Percentiles rank a stretch among this genome's conserved stretches.
These are phyloP conservation scores for Agaricus blazei DNA, from an alignment of 768 basidiomycete genomes.

Conservation along the genomic window DNA sequence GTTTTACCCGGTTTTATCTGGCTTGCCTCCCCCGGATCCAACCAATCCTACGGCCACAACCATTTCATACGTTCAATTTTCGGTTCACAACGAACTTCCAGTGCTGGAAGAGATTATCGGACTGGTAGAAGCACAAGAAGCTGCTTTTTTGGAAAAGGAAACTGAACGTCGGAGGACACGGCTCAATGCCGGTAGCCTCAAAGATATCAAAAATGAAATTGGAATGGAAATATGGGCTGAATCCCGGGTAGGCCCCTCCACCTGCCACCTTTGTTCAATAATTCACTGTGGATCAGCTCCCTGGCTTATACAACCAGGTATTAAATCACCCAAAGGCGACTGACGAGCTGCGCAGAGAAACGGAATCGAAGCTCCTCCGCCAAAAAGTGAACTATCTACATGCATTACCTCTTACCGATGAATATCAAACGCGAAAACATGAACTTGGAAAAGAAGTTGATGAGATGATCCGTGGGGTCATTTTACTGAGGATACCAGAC, in stretches of 20 bases:
- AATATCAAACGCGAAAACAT: constrained; percentile 35
- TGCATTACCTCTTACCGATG: constrained; percentile 43
- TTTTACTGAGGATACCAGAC: constrained; percentile 72
- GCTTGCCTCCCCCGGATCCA: constrained; percentile 70
- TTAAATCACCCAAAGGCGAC: constrained; percentile 75
- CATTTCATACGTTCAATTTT: constrained; percentile 49
- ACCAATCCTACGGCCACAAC: constrained; percentile 66
- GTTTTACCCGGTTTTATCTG: constrained; percentile 54
- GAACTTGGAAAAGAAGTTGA: constrained; percentile 59
- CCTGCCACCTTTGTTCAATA: neutral
- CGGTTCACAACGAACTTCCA: constrained; percentile 66
- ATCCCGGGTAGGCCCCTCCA: constrained; percentile 46
- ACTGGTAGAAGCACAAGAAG: constrained; percentile 62
- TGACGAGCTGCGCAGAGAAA: constrained; percentile 72
- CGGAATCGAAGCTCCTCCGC: constrained; percentile 71
- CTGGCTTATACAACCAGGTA: constrained; percentile 70
- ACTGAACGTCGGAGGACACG: constrained; percentile 75
- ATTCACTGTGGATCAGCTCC: constrained; percentile 42
- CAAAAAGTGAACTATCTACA: constrained; percentile 59
- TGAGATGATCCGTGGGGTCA: constrained; percentile 65
- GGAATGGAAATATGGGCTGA: constrained; percentile 55
- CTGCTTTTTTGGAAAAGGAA: constrained; percentile 52
- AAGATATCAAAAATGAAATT: constrained; percentile 58
- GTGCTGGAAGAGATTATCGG: constrained; percentile 67
- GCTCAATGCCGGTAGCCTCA: constrained; percentile 59